A percentile compares a stretch with the other conserved stretches of the same genome.
Conservation (phyloP, 1,284 basidiomycete species). For the Fomitopsis pinicola region DNA sequence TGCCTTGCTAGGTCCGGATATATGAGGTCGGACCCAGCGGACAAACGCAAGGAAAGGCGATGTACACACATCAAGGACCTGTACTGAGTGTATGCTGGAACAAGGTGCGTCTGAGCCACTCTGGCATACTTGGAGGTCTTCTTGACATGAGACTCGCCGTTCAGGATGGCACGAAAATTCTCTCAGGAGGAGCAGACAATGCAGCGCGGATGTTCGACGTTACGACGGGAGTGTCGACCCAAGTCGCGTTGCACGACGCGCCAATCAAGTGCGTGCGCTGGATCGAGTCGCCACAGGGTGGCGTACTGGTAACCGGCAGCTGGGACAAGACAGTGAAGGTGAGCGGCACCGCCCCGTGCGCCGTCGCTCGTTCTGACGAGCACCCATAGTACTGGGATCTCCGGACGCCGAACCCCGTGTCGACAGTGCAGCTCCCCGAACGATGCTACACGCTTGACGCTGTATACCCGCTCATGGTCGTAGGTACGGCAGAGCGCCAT, state of each 20-base stretch:
- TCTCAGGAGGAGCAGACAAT: constrained; percentile 88
- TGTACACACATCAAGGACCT: constrained; percentile 81
- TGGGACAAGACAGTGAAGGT: constrained; percentile 94
- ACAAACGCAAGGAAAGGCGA: constrained; percentile 73
- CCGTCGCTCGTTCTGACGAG: background rate
- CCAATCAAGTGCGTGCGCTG: constrained; percentile 77
- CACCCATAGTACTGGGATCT: constrained; percentile 85
- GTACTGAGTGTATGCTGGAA: constrained; percentile 84
- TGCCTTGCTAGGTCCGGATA: constrained; percentile 45
- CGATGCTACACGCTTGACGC: constrained; percentile 88
- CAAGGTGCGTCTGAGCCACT: constrained; percentile 40
- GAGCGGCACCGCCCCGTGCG: constrained; percentile 7
- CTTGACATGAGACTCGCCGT: background rate
- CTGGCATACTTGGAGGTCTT: background rate
- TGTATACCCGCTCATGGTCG: constrained; percentile 84
- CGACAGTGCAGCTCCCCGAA: constrained; percentile 80
- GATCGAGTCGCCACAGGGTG: constrained; percentile 65
- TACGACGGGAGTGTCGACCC: constrained; percentile 62
- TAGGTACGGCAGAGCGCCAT: constrained; percentile 91
- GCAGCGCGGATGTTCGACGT: constrained; percentile 81
- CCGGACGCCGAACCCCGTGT: constrained; percentile 68
- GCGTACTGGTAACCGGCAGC: constrained; percentile 80
- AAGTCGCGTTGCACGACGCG: constrained; percentile 83
- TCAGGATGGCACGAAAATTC: constrained; percentile 76
- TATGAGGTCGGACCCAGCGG: constrained; percentile 57